Base-by-base conservation (phyloP, 2,329 filamentous ascomycete species). In the Venturiaceae sp. region DNA sequence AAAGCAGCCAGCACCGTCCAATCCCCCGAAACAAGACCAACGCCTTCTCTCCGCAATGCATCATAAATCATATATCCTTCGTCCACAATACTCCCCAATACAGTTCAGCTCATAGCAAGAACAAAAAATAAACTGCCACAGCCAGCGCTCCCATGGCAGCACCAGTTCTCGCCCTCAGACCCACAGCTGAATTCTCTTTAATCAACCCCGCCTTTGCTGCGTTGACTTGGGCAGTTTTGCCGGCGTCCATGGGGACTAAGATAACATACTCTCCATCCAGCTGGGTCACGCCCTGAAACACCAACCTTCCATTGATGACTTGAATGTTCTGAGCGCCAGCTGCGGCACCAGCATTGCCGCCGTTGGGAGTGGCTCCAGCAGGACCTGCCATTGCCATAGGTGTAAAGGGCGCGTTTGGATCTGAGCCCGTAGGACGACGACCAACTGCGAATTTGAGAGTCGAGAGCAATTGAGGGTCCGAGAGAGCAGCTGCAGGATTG, bases 191-290 rank as follows among this genome's bases (percentile, higher is more conserved):
- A 30, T 6, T 50, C 44, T 32, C 4, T 21, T 11, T 50, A 26
- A 50, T 50, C 13, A 50, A n/a, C 9, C 44, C 44, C 2, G 44
- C 44, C 13, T 50, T 32, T 16, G 44, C 44, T 8, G 44, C 44
- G 9, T 8, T 14, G n/a, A 30, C 14, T 4, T n/a, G 28, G 1
- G 14, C 44, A 3, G 44, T 50, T 6, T 3, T 50, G 16, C 23
- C 44, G 19, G 44, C 16, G 9, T 53, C 52, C 32, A 28, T 21
- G 3, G 53, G 36, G 9, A 55, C 16, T n/a, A 56, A 34, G n/a
- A 56, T 39, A 28, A 56, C 19, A 21, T 56, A 56, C 14, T 56
- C 54, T 11, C 54, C 54, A 56, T 56, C 54, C 37, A 56, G 21
- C 11, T 30, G 28, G 14, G 21, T 56, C 52, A 53, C 52, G 9